phyloP scores from a whole-genome alignment of 2,329 filamentous ascomycete species.

The Exophiala dermatitidis region DNA sequence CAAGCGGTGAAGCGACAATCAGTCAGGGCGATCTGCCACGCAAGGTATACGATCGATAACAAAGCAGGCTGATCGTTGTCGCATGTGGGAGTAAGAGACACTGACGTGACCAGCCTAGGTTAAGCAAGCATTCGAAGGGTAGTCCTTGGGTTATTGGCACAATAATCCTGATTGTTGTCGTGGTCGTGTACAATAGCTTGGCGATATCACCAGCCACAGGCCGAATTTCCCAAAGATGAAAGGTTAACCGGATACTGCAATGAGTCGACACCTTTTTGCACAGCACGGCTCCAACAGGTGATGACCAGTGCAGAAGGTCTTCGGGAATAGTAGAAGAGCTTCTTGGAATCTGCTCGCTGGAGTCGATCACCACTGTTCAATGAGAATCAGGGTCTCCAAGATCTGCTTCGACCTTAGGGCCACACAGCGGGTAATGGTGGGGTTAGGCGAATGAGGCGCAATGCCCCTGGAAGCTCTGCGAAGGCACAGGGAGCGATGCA shows the following conservation, averaged over 20 bases:
- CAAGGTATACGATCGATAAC: conserved; percentile 12
- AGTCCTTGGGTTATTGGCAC: not conserved
- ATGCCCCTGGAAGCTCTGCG: conserved; percentile 1
- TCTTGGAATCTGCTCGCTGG: not conserved
- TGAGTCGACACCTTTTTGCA: not conserved
- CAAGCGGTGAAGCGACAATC: not conserved
- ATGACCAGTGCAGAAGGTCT: not conserved
- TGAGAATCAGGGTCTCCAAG: conserved; percentile 11
- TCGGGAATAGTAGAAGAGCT: not conserved
- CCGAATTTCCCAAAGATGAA: not conserved
- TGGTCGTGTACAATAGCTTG: not conserved
- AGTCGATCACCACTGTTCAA: not conserved
- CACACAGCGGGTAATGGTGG: conserved; percentile 4
- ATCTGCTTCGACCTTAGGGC: conserved; percentile 11
- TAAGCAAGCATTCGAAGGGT: conserved; percentile 2
- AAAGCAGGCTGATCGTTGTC: conserved; percentile 6
- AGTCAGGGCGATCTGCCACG: conserved; percentile 16
- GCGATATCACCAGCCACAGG: conserved; percentile 8
- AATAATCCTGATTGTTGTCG: conserved; percentile 1
- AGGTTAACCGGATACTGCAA: not conserved
- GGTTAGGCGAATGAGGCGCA: conserved; percentile 7
- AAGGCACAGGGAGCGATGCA: conserved; percentile 8
- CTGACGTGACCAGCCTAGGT: conserved; percentile 4
- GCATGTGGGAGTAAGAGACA: conserved; percentile 16
- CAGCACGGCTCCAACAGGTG: not conserved